Evolutionary conservation across 257 asterid species (phyloP), one percentile per base, ranked within the genome.

Genomic region (Solanum neorickii): DNA sequence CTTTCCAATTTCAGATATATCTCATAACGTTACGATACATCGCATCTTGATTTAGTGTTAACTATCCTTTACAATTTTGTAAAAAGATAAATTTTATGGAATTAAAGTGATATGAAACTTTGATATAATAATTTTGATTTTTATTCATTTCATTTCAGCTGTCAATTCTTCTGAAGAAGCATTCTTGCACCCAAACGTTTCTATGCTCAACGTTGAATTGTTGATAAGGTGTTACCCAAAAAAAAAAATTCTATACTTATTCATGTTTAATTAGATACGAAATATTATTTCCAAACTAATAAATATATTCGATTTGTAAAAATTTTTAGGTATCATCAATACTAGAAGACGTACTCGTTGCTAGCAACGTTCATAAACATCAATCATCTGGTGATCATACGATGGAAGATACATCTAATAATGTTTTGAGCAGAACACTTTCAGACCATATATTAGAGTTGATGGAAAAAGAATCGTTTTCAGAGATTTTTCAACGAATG

Each of bases 211-310:
- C 10, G 78, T 37, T 12, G 86, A 44, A 84, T 73, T 82, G 14
- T 89, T 13, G 85, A 90, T 9, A 13, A 86, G 94, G 95, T 92
- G 72, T 41, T 39, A 41, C 56, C 59, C 21, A 7, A 12, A 21
- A 49, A 76, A 4, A 35, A 3, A 5, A 4, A 4, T 66, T 23
- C 31, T 10, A 62, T 2, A 2, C 31, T 62, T 62, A 87, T 76
- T 49, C 83, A 77, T 42, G 60, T 74, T 47, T 73, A 66, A 68
- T 1, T 65, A 25, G 72, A 12, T 25, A 25, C 1, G 12, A 56
- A 18, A 12, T n/a, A 65, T n/a, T 65, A 65, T n/a, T n/a, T 65
- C 7, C 72, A 65, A 25, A 65, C 33, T 65, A 65, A 65, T 20
- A 20, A 59, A 15, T 49, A 9, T 59, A 60, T 6, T 23, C 11